Conservation (phyloP, 2,329 filamentous ascomycete genomes). For the Microdochium nivale region DNA sequence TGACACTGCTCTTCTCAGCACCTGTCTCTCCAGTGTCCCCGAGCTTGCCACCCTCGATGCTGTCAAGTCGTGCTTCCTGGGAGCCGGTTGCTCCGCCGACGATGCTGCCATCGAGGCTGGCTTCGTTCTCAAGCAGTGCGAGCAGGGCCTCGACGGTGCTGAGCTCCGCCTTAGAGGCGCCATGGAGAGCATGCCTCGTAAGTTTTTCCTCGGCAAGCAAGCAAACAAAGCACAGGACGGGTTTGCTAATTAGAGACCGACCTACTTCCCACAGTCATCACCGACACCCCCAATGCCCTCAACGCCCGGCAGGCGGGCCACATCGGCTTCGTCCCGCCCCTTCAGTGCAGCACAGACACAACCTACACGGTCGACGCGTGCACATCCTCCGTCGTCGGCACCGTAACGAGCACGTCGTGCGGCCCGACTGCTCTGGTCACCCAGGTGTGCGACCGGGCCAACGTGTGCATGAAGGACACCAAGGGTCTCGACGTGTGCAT, state of each 20-base stretch:
- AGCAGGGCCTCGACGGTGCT: not conserved
- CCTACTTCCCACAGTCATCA: not conserved
- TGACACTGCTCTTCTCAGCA: not conserved
- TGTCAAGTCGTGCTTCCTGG: not conserved
- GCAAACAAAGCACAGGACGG: not conserved
- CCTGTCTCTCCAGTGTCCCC: not conserved
- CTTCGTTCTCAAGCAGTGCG: not conserved
- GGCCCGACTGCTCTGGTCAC: not conserved
- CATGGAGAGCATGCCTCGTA: not conserved
- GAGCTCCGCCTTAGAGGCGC: not conserved
- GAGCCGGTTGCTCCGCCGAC: not conserved
- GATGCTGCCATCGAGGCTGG: not conserved
- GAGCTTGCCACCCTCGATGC: not conserved
- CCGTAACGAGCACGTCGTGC: not conserved
- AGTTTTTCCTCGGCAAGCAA: not conserved
- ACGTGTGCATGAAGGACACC: not conserved
- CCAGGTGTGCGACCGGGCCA: not conserved
- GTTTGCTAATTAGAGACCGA: not conserved
- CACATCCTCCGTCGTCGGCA: not conserved
- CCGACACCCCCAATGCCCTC: not conserved
- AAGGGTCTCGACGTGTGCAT: not conserved
- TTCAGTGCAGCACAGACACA: not conserved
- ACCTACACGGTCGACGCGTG: not conserved
- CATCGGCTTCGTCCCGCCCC: not conserved
- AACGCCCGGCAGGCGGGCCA: not conserved